Percentiles rank a stretch among this genome's conserved stretches.
Conservation (phyloP, 78 protist genomes). For the Chrysochromulina tobinii region DNA sequence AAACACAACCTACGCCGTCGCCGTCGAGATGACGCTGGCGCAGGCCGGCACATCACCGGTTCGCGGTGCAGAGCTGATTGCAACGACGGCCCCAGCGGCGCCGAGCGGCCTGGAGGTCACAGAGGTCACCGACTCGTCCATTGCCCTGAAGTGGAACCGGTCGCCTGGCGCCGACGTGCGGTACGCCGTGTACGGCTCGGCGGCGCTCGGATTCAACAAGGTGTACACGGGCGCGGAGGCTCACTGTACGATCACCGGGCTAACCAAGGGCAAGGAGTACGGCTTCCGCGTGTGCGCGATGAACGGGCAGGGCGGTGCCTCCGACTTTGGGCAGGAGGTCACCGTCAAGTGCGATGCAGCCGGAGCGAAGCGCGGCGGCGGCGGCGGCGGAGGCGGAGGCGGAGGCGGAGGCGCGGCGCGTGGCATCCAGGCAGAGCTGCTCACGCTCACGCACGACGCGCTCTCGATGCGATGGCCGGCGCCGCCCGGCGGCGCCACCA, state of each 20-base stretch:
- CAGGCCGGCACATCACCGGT: no score
- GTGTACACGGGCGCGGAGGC: constrained; percentile 1
- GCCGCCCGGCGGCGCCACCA: background rate
- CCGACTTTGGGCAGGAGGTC: background rate
- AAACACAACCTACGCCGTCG: no score
- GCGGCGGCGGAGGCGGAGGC: background rate
- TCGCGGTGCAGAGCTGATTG: no score
- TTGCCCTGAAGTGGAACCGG: background rate
- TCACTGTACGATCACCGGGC: background rate
- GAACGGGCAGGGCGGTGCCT: background rate
- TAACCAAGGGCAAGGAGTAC: background rate
- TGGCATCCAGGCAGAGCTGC: background rate
- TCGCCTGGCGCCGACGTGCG: background rate
- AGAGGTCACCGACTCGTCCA: background rate
- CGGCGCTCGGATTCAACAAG: background rate
- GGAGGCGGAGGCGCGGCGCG: background rate
- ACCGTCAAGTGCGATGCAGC: background rate
- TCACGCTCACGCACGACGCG: background rate
- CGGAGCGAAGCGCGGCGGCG: background rate
- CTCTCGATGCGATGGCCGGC: constrained; percentile 5
- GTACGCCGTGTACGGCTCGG: constrained; percentile 3
- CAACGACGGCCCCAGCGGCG: no score
- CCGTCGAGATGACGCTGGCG: no score
- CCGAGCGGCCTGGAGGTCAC: background rate
- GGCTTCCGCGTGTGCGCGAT: constrained; percentile 4